Evolutionary conservation across 2,329 filamentous ascomycete genomes (phyloP).

Genomic region (Penicillium sp.): DNA sequence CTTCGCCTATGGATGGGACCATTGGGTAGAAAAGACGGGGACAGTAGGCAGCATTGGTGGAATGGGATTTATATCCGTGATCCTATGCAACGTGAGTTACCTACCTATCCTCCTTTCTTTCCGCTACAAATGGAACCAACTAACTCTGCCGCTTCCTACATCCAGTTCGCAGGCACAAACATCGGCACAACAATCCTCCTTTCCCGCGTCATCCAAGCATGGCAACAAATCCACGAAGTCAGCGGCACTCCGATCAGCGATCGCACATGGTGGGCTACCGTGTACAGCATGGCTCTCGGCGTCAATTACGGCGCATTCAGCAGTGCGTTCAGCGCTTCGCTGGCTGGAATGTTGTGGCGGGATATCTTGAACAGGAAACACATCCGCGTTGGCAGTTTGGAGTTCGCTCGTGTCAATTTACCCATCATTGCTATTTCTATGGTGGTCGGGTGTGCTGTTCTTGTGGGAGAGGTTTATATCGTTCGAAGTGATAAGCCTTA

Average conservation of each 20-base stretch:
- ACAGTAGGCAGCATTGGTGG: conserved; percentile 65
- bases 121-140: not conserved
- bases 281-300: conserved; percentile 70
- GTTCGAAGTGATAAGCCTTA: conserved; percentile 43
- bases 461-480: conserved; percentile 64
- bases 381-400: conserved; percentile 59
- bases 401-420: conserved; percentile 66
- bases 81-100: conserved; percentile 64
- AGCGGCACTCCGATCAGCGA: conserved; percentile 54
- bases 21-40: conserved; percentile 67
- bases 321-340: conserved; percentile 65
- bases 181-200: conserved; percentile 72
- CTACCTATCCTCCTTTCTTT: not conserved
- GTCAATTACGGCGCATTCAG: conserved; percentile 74
- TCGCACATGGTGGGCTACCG: conserved; percentile 67
- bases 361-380: conserved; percentile 67
- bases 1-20: conserved; percentile 69
- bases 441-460: conserved; percentile 58
- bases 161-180: conserved; percentile 70
- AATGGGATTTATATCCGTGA: conserved; percentile 68
- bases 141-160: conserved; percentile 11
- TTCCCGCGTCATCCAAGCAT: conserved; percentile 65
- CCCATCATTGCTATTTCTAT: conserved; percentile 68
- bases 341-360: conserved; percentile 69
- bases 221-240: conserved; percentile 56